Base-by-base conservation (phyloP, 169 alveolate genomes). In the Toxoplasma gondii region DNA sequence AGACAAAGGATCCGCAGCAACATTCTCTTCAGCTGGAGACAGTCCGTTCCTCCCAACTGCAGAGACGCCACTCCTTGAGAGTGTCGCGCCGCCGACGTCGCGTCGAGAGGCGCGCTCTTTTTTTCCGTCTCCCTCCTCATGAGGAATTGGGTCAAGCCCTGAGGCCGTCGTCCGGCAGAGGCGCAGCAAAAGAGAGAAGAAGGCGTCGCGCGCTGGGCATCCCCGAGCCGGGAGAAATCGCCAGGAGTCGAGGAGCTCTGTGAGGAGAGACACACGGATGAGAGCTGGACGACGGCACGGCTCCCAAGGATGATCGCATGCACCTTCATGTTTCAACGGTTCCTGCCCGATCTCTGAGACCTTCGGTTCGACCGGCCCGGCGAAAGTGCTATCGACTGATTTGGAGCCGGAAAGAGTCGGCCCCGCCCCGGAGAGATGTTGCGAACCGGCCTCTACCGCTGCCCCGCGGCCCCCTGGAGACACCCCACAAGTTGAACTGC, bases 201-300 rank as follows among this genome's bases (percentile, higher is more conserved):
- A 29, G 2, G n/a, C 67, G 10, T 43, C 36, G 24, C 90, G 2
- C 7, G 67, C 90, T 38, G n/a, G 4, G 90, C 64, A 12, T 36
- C 69, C 90, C 67, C 36, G 90, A 34, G 90, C 69, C 1, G 90
- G 90, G 5, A 82, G 67, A 24, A 82, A 31, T 41, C 67, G 53
- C 90, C 90, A 82, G 16, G 53, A 24, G 69, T 82, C 90, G 31
- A 82, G 64, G 38, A 82, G 90, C 16, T 82, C 69, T 24, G 41
- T 38, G 44, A 82, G 90, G 41, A 82, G 53, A 7, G 64, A 24
- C 64, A 82, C 90, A n/a, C 90, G 90, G 12, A 82, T 43, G 44
- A 82, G 67, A 1, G 90, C 34, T 22, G 90, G 90, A 22, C 90
- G 53, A 64, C 38, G 67, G 34, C 1, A 49, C 36, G 90, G 90